Evolutionary conservation across 108 stramenopile genomes (phyloP).

Genomic region (Discostella pseudostelligera): DNA sequence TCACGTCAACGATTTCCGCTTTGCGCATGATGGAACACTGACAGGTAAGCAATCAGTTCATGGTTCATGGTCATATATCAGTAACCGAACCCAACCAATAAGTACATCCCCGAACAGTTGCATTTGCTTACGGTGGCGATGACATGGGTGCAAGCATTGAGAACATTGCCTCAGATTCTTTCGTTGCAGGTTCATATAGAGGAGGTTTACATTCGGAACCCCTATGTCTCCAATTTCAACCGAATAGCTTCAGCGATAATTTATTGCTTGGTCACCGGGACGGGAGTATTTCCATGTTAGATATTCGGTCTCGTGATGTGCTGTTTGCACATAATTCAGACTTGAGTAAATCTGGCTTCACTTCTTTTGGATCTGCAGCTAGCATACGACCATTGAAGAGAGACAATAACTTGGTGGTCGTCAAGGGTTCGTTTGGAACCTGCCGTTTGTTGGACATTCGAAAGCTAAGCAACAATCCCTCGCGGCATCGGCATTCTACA

Average conservation of each 20-base stretch:
- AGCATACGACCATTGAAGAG: slow-evolving; percentile 22
- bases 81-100: no score
- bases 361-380: slow-evolving; percentile 33
- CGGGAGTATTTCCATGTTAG: slow-evolving; percentile 27
- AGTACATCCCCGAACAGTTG: slow-evolving; percentile 12
- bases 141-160: slow-evolving; percentile 11
- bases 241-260: neutral
- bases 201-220: slow-evolving; percentile 12
- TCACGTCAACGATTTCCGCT: slow-evolving; percentile 33
- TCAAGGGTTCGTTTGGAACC: slow-evolving; percentile 35
- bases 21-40: slow-evolving; percentile 2
- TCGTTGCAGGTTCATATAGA: no score
- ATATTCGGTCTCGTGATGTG: slow-evolving; percentile 24
- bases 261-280: slow-evolving; percentile 31
- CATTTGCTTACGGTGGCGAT: slow-evolving; percentile 29
- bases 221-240: slow-evolving; percentile 24
- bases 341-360: no score
- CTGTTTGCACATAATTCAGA: slow-evolving; percentile 7
- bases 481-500: slow-evolving; percentile 5
- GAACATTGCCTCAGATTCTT: slow-evolving; percentile 7
- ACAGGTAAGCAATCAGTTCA: neutral
- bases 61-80: no score
- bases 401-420: slow-evolving; percentile 12
- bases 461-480: slow-evolving; percentile 11
- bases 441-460: slow-evolving; percentile 27